Evolutionary conservation across 495 filamentous ascomycete species (phyloP).

Genomic region (Aspergillus saccharolyticus): DNA sequence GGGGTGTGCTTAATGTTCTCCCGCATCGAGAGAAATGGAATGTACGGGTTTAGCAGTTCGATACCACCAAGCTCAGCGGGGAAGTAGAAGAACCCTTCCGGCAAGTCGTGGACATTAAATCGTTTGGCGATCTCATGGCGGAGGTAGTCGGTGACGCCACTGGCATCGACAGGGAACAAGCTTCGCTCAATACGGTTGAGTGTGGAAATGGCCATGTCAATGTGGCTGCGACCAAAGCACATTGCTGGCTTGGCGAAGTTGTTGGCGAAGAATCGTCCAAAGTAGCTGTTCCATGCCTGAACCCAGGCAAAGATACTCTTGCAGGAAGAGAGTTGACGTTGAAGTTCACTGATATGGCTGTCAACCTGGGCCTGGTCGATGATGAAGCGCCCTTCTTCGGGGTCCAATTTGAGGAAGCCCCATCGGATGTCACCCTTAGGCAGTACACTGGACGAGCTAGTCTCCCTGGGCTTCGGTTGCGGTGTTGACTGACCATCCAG

Average conservation of each 20-base stretch:
- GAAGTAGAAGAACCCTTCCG: constrained; percentile 65
- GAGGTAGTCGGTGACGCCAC: constrained; percentile 55
- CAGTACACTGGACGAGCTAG: constrained; percentile 10
- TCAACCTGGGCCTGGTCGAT: constrained; percentile 61
- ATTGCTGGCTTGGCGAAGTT: constrained; percentile 63
- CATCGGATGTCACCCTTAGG: constrained; percentile 59
- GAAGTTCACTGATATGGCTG: constrained; percentile 55
- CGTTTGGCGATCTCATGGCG: constrained; percentile 47
- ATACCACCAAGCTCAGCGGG: constrained; percentile 56
- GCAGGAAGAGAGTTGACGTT: constrained; percentile 52
- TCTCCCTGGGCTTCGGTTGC: neutral
- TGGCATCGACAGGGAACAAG: constrained; percentile 40
- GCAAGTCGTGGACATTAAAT: constrained; percentile 53
- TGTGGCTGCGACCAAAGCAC: constrained; percentile 59
- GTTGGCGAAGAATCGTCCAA: constrained; percentile 57
- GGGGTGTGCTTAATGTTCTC: constrained; percentile 48
- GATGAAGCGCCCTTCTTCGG: constrained; percentile 49
- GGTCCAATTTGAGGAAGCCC: constrained; percentile 59
- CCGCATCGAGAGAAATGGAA: constrained; percentile 48
- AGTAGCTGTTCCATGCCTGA: constrained; percentile 62
- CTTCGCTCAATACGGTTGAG: constrained; percentile 54
- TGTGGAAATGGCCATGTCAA: constrained; percentile 57
- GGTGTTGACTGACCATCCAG: neutral
- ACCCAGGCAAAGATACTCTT: constrained; percentile 59
- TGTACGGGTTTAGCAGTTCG: constrained; percentile 53